Evolutionary conservation across 495 filamentous ascomycete genomes (phyloP), one percentile per base, ranked within the genome.

Genomic region (Xylaria intraflava): DNA sequence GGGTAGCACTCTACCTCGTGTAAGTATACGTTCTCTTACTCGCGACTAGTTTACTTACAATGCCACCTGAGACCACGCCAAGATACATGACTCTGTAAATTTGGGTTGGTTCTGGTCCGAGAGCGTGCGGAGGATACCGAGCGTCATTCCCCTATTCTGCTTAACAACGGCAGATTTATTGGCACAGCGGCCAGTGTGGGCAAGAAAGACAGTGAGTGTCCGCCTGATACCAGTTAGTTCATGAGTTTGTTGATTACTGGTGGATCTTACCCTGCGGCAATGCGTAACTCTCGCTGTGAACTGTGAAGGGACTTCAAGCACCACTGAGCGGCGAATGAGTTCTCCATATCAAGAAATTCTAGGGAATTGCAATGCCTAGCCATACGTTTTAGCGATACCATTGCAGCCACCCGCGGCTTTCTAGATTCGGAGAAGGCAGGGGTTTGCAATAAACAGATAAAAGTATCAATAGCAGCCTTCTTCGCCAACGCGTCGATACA

Each of bases 31-130:
- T 42, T 16, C 20, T 17, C n/a, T 44, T 24, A 12, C 6, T 19
- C 24, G 16, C 14, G 16, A 30, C 10, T 12, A 33, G 30, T 39
- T 14, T 2, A 58, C 66, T 58, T 73, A 85, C 78, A 76, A 79
- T 57, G 86, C 90, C 47, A 96, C 78, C 59, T 88, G 84, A 38
- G 85, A 88, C 76, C 90, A 87, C 16, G 89, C 88, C 57, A 93
- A 66, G 36, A 98, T 83, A 55, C 86, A 86, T 14, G 89, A 89
- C 64, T 97, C 93, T 52, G 90, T 85, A 16, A 88, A 64, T 46
- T 81, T 71, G 6, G 78, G 68, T 7, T 78, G 73, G 27, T 82
- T 77, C 48, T 79, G 81, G 9, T 87, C 83, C 0, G 87, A 87
- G 3, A 93, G 72, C 3, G 69, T 79, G 46, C 81, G 82, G 12